Evolutionary conservation across 1,284 basidiomycete genomes (phyloP), one percentile per base, ranked within the genome.

Genomic region (Heterobasidion occidentale): DNA sequence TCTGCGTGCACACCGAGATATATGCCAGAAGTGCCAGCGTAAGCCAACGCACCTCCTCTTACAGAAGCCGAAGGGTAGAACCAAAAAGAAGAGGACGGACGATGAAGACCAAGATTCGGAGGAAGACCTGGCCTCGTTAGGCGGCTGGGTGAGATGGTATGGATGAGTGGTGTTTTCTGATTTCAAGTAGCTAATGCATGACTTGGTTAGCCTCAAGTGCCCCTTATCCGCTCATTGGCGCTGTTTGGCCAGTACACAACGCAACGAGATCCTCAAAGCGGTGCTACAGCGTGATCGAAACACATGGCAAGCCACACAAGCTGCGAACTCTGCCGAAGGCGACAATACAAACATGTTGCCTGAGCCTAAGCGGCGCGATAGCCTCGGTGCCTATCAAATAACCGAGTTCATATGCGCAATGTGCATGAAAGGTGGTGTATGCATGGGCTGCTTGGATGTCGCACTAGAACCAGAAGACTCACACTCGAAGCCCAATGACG

Each of bases 101-200:
- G 75, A 77, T 27, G 78, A 81, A 4, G 76, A 77, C 9, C 80
- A 79, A n/a, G 78, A 80, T 27, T 79, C 81, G 33, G 79, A 83
- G 49, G 81, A 84, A 54, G 72, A 74, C 50, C 70, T 83, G 7
- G 70, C 67, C n/a, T 67, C 67, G 6, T 71, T 90, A 46, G 88
- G 89, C 20, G 92, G 92, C 33, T 95, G 92, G 92, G 82, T 94
- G 57, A 79, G 85, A 73, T 94, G 92, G 88, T 90, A 67, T 56
- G 80, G 42, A 11, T 49, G 11, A 36, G 27, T 9, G 11, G 19
- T 7, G 17, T 17, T 33, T 51, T 36, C 35, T 19, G 6, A 19
- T 36, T 12, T 9, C 49, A 27, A 17, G 9, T 6, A 51, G 12
- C 15, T 35, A 5, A 51, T 14, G 33, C 34, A 51, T 36, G n/a